A percentile compares a stretch with the other conserved stretches of the same genome.
Evolutionary conservation across 345 rosid species (phyloP).

Genomic region (Melaleuca quinquenervia): DNA sequence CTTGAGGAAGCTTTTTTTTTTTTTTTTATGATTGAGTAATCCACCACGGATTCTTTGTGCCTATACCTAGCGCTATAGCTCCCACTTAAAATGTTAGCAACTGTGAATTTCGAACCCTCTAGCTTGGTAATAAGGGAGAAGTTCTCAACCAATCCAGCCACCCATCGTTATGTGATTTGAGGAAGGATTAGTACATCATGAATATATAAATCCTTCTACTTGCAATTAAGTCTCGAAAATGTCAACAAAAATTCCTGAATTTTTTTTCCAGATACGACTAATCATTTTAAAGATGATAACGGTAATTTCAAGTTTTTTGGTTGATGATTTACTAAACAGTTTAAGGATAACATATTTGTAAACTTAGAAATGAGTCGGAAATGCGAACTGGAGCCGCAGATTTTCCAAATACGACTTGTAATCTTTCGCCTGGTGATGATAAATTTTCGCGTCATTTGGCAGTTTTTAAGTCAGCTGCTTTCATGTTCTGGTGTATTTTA

Average conservation of each 20-base stretch:
- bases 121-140: no score
- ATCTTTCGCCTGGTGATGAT: not conserved
- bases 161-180: no score
- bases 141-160: no score
- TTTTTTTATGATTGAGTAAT: no score
- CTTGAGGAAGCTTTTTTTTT: not conserved
- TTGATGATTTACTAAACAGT: not conserved
- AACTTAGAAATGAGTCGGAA: not conserved
- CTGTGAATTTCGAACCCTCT: no score
- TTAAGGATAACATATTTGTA: not conserved
- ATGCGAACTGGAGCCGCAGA: not conserved
- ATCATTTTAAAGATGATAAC: not conserved
- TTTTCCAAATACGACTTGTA: not conserved
- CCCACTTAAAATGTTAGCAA: no score
- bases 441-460: not conserved
- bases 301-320: not conserved
- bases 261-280: not conserved
- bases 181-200: not conserved
- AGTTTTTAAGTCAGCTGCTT: not conserved
- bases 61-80: no score
- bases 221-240: not conserved
- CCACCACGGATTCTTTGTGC: no score
- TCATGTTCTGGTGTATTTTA: not conserved
- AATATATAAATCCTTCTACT: not conserved
- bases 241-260: no score